Percentiles rank a stretch among this genome's conserved stretches.
phyloP scores from a whole-genome alignment of 257 asterid genomes.

The Lavandula angustifolia region DNA sequence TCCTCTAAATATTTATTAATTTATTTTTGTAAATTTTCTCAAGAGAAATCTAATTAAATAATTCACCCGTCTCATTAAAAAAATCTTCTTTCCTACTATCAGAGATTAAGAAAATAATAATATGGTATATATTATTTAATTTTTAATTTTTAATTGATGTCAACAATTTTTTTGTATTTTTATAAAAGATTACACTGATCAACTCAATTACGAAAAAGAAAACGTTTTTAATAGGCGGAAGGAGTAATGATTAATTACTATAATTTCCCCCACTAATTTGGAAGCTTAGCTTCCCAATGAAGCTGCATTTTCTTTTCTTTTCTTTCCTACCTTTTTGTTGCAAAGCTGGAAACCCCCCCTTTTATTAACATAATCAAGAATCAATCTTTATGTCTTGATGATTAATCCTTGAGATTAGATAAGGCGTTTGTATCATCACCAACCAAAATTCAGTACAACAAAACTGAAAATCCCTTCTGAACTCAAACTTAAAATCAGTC shows the following conservation, averaged over 20 bases:
- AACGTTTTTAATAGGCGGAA: too few species aligned
- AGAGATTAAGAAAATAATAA: too few species aligned
- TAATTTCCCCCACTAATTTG: background rate
- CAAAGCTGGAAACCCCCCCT: background rate
- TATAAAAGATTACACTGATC: too few species aligned
- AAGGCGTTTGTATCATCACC: slow-evolving; percentile 25
- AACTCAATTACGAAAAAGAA: too few species aligned
- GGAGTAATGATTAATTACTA: too few species aligned
- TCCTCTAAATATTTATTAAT: slow-evolving; percentile 20
- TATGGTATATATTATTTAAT: too few species aligned
- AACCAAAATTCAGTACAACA: slow-evolving; percentile 4
- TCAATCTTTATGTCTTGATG: background rate
- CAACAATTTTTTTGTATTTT: too few species aligned
- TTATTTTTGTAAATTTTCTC: background rate
- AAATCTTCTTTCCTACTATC: too few species aligned
- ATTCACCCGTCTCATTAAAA: too few species aligned
- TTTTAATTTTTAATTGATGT: too few species aligned
- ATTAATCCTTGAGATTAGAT: slow-evolving; percentile 12
- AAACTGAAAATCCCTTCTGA: background rate
- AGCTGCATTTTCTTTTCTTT: background rate
- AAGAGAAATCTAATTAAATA: background rate
- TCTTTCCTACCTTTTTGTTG: background rate
- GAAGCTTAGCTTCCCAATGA: slow-evolving; percentile 1
- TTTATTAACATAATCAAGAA: slow-evolving; percentile 11
- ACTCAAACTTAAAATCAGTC: too few species aligned